Conservation (phyloP, 352 stramenopile genomes). For the Pythium dissimile region DNA sequence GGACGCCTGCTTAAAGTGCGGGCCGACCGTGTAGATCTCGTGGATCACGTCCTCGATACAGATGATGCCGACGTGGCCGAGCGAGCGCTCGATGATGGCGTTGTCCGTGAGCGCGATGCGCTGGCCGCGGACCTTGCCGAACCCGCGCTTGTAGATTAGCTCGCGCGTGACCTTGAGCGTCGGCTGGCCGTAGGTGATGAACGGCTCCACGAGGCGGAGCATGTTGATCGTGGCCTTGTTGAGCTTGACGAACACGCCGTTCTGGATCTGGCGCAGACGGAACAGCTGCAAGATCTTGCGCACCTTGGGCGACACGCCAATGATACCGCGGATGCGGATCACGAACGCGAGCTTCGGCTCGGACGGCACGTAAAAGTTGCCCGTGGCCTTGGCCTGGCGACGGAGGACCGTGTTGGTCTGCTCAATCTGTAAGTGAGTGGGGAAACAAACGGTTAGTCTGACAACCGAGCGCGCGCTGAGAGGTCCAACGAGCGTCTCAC, state of each 20-base stretch:
- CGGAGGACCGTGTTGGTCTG: slow-evolving; percentile 92
- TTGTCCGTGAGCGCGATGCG: slow-evolving; percentile 98
- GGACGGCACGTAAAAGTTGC: slow-evolving; percentile 97
- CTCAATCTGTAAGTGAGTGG: slow-evolving; percentile 61
- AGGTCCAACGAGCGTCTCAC: no score
- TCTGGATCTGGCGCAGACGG: slow-evolving; percentile 99
- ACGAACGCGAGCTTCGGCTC: slow-evolving; percentile 98
- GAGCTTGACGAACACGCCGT: slow-evolving; percentile 98
- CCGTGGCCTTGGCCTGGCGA: slow-evolving; percentile 93
- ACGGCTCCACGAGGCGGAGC: slow-evolving; percentile 98
- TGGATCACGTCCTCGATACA: slow-evolving; percentile 99
- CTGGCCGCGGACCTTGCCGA: slow-evolving; percentile 98
- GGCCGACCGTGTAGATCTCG: slow-evolving; percentile 98
- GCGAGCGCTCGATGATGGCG: slow-evolving; percentile 94
- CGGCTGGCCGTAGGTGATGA: slow-evolving; percentile 98
- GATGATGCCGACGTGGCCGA: slow-evolving; percentile 95
- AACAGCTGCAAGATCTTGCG: slow-evolving; percentile 99
- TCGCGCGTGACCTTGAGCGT: slow-evolving; percentile 97
- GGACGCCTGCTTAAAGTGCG: slow-evolving; percentile 98
- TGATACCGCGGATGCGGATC: slow-evolving; percentile 99
- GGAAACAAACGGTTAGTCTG: neutral
- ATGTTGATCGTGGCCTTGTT: slow-evolving; percentile 99
- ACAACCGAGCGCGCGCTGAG: neutral
- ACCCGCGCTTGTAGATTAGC: slow-evolving; percentile 99
- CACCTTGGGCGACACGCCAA: slow-evolving; percentile 87